Base-by-base conservation (phyloP, 352 stramenopile species). In the Globisporangium paddicum region DNA sequence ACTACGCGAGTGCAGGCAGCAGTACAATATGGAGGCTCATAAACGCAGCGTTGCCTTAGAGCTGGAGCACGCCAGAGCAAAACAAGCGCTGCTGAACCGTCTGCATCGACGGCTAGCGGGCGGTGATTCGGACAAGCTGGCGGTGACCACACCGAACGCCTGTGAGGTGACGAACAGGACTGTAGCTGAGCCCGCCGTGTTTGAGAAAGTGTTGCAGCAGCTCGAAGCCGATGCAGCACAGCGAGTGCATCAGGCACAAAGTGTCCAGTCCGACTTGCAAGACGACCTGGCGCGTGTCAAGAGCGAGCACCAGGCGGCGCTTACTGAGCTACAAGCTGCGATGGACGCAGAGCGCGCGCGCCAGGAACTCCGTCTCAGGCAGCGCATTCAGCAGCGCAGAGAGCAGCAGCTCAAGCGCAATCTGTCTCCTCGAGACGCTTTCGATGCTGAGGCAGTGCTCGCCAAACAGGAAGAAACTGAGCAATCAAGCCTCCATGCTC, bases 341-440 rank as follows among this genome's bases (percentile, higher is more conserved):
- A 25, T 53, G 46, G 26, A 40, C 3, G 26, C 26, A 8, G 46
- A 53, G 11, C 46, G 46, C 8, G 18, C 26, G 18, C 46, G 26
- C 26, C 46, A 53, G 46, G 46, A 53, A 26, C 46, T 37, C 8
- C 26, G 46, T 14, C 46, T 53, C 1, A 25, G 38, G 18, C 46
- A 53, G 26, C 46, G 46, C 2, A 53, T 53, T 16, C 46, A 53
- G 8, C 46, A 53, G 46, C 26, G 46, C 1, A 30, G 46, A 53
- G 46, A 53, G 26, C 26, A 53, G 46, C 46, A 53, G 26, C 6
- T 53, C 14, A 53, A 53, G 26, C 46, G 46, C 46, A 38, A 37
- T 21, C 26, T 53, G 26, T 38, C 26, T 13, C 26, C 26, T 25
- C 18, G 30, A 25, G 46, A 53, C 18, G 18, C 46, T 2, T 1